Conservation (phyloP, 768 basidiomycete species). For the Suillus decipiens region DNA sequence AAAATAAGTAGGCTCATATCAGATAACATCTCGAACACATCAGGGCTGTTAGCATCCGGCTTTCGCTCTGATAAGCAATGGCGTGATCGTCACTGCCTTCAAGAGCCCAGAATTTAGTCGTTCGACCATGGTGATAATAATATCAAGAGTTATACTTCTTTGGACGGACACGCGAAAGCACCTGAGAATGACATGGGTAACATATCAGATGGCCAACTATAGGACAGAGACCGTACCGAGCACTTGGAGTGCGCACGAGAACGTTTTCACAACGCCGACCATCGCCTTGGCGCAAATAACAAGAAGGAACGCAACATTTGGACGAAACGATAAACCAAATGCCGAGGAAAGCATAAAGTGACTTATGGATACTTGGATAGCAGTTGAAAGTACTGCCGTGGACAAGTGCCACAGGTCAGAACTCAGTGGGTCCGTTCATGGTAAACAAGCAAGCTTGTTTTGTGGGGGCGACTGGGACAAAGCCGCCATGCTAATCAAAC, state of each 20-base stretch:
- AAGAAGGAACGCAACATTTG: slow-evolving; percentile 7
- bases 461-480: neutral
- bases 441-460: too few relatives aligned
- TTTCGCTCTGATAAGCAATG: neutral
- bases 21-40: neutral
- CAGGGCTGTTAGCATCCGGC: neutral
- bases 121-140: neutral
- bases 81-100: neutral
- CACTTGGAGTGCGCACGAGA: slow-evolving; percentile 8
- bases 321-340: slow-evolving; percentile 2
- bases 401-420: neutral
- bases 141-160: neutral
- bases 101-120: neutral
- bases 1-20: slow-evolving; percentile 1
- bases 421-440: neutral
- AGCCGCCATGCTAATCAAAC: neutral
- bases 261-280: slow-evolving; percentile 12
- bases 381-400: neutral
- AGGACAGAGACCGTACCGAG: neutral
- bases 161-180: neutral
- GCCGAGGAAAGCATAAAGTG: slow-evolving; percentile 7
- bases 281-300: slow-evolving; percentile 9
- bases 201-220: neutral
- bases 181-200: slow-evolving; percentile 1
- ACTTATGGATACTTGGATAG: neutral